phyloP scores from a whole-genome alignment of 495 filamentous ascomycete genomes.

The Daldinia childiae region DNA sequence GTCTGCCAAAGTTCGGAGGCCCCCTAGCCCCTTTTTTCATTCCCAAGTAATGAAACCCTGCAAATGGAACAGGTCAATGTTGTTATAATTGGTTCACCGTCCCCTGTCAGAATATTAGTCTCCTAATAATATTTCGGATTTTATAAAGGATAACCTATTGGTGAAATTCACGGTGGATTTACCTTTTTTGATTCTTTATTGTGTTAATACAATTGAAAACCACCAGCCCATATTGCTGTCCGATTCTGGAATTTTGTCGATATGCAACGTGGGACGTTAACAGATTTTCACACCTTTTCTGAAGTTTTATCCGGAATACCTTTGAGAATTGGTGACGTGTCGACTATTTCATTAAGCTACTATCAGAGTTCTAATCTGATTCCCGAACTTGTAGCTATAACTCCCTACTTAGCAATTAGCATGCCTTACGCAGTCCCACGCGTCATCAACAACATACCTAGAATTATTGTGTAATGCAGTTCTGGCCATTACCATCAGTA shows the following conservation, averaged over 20 bases:
- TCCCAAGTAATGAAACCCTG: not conserved
- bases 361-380: no score
- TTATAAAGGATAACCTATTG: not conserved
- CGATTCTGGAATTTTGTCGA: not conserved
- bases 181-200: not conserved
- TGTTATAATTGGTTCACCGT: not conserved
- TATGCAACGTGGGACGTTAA: not conserved
- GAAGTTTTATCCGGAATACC: not conserved
- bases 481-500: not conserved
- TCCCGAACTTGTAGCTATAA: no score
- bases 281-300: not conserved
- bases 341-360: no score
- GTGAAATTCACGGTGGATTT: not conserved
- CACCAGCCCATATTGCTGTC: not conserved
- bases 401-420: no score
- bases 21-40: not conserved
- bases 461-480: not conserved
- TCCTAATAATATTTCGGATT: not conserved
- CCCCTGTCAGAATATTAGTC: not conserved
- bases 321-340: no score
- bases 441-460: not conserved
- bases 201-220: not conserved
- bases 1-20: not conserved
- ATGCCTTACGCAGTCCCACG: not conserved
- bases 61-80: not conserved